These are phyloP conservation scores for Senna siamea DNA, from an alignment of 306 rosid species.

Conservation along the genomic window DNA sequence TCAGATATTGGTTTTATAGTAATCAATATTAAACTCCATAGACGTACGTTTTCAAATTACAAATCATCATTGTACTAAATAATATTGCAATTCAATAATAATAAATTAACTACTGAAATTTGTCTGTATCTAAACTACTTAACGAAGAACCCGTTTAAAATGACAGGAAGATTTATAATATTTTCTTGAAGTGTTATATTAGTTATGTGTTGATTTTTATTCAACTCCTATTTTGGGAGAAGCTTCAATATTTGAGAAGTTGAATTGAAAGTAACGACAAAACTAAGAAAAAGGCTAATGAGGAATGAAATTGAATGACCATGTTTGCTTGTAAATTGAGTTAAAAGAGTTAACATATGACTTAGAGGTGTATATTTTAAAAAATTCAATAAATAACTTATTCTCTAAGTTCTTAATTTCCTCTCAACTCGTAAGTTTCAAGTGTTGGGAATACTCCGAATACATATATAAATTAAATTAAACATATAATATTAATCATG, in stretches of 20 bases:
- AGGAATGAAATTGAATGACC: neutral
- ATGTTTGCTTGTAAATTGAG: neutral
- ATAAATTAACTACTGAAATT: neutral
- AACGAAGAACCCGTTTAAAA: neutral
- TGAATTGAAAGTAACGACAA: too few relatives aligned
- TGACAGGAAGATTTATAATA: neutral
- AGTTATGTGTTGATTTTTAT: neutral
- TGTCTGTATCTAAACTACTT: neutral
- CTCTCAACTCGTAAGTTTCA: neutral
- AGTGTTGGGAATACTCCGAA: too few relatives aligned
- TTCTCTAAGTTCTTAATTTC: too few relatives aligned
- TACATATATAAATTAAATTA: neutral
- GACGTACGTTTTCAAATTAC: neutral
- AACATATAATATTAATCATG: too few relatives aligned
- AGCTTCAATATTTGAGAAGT: too few relatives aligned
- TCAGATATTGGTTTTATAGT: neutral
- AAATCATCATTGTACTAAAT: neutral
- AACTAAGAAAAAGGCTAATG: neutral
- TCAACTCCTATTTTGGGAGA: slow-evolving; percentile 8
- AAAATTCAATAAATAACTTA: neutral
- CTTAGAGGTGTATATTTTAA: neutral
- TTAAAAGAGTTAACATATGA: neutral
- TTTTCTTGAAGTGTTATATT: too few relatives aligned
- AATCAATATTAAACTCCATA: neutral
- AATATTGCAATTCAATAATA: neutral